A percentile compares a stretch with the other conserved stretches of the same genome.
Evolutionary conservation across 1,139 yeast species (phyloP).

Genomic region (Blastobotrys ciferrii): DNA sequence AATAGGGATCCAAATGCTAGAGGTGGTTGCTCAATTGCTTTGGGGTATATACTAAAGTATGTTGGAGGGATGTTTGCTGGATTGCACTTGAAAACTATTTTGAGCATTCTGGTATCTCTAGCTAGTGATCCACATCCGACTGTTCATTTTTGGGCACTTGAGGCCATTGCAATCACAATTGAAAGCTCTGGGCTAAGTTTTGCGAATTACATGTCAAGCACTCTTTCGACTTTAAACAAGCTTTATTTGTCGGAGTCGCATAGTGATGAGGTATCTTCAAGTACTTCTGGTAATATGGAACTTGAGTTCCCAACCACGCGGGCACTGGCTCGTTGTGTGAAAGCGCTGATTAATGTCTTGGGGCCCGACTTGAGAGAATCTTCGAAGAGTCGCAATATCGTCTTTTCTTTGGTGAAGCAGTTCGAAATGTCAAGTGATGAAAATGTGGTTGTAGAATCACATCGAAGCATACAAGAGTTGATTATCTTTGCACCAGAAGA

Average conservation of each 20-base stretch:
- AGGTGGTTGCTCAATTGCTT: slow-evolving; percentile 58
- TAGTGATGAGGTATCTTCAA: slow-evolving; percentile 47
- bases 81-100: slow-evolving; percentile 45
- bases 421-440: slow-evolving; percentile 28
- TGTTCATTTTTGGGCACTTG: slow-evolving; percentile 71
- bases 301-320: slow-evolving; percentile 42
- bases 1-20: slow-evolving; percentile 62
- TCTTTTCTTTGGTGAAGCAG: slow-evolving; percentile 34
- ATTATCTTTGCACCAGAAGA: slow-evolving; percentile 35
- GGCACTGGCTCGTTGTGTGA: slow-evolving; percentile 43
- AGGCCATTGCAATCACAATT: slow-evolving; percentile 55
- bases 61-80: slow-evolving; percentile 44
- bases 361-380: slow-evolving; percentile 49
- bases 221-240: slow-evolving; percentile 47
- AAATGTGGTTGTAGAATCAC: slow-evolving; percentile 32
- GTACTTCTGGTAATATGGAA: slow-evolving; percentile 49
- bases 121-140: slow-evolving; percentile 80
- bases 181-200: slow-evolving; percentile 55
- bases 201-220: slow-evolving; percentile 41
- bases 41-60: slow-evolving; percentile 58
- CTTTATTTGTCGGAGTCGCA: slow-evolving; percentile 54
- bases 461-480: slow-evolving; percentile 31
- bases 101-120: slow-evolving; percentile 59
- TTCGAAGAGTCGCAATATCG: slow-evolving; percentile 24
- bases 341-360: slow-evolving; percentile 44